These are phyloP conservation scores for Balamuthia mandrillaris DNA, from an alignment of 208 protist genomes.

Conservation along the genomic window DNA sequence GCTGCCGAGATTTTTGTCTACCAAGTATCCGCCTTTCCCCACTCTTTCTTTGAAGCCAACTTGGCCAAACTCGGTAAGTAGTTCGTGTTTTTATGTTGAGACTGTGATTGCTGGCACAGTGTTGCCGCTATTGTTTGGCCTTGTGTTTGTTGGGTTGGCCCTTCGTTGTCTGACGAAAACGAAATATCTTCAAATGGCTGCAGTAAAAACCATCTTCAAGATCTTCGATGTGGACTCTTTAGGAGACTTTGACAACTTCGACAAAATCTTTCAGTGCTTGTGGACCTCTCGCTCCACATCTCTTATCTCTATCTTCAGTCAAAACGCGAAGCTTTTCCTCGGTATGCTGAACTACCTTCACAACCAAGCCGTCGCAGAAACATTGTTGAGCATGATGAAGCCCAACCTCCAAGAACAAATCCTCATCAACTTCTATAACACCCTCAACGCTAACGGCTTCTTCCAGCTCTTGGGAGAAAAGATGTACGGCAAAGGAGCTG, in stretches of 20 bases:
- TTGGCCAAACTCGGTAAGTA: constrained; percentile 8
- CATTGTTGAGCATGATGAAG: constrained; percentile 30
- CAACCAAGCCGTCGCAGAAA: constrained; percentile 28
- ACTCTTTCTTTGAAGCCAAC: constrained; percentile 36
- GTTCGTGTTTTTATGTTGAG: too few relatives aligned
- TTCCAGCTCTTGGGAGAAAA: constrained; percentile 4
- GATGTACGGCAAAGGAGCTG: constrained; percentile 28
- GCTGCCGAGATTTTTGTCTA: constrained; percentile 40
- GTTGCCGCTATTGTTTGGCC: too few relatives aligned
- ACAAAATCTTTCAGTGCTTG: constrained; percentile 35
- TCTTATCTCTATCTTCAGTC: constrained; percentile 29
- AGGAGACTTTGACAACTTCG: constrained; percentile 44
- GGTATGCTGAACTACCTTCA: constrained; percentile 36
- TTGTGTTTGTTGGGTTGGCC: too few relatives aligned
- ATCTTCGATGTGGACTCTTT: constrained; percentile 40
- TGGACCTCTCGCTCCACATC: background rate
- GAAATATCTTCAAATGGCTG: too few relatives aligned
- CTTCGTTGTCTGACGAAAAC: too few relatives aligned
- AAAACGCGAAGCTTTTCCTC: constrained; percentile 35
- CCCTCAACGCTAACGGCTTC: constrained; percentile 34
- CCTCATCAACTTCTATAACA: constrained; percentile 25
- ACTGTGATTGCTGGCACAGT: too few relatives aligned
- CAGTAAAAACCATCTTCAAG: constrained; percentile 35
- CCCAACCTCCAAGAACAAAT: constrained; percentile 29
- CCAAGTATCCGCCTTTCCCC: constrained; percentile 18